These are phyloP conservation scores for Ceriops decandra DNA, from an alignment of 345 rosid species.

Conservation along the genomic window DNA sequence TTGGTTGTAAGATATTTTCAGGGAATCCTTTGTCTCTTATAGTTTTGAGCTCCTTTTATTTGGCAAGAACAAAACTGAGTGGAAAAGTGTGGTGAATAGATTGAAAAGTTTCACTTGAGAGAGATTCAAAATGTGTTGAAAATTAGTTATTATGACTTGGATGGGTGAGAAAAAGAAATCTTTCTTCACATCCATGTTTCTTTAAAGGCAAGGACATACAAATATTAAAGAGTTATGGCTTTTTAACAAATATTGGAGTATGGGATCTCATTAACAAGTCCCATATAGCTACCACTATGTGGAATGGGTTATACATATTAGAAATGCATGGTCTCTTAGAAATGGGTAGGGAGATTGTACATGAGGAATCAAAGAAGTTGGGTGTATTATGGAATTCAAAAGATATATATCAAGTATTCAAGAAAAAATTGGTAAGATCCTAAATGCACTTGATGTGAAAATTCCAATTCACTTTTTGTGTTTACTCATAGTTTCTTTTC, in stretches of 20 bases:
- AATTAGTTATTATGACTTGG: constrained; percentile 4
- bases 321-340: constrained; percentile 7
- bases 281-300: background rate
- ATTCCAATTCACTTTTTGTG: background rate
- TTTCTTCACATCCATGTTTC: constrained; percentile 7
- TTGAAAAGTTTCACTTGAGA: background rate
- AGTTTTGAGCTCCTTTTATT: background rate
- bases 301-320: background rate
- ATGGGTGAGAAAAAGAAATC: background rate
- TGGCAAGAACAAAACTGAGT: background rate
- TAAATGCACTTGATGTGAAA: background rate
- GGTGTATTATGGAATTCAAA: background rate
- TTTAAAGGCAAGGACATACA: background rate
- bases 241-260: background rate
- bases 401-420: background rate
- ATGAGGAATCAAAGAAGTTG: background rate
- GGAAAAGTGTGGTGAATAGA: background rate
- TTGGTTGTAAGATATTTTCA: background rate
- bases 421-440: constrained; percentile 6
- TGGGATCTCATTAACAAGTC: constrained; percentile 4
- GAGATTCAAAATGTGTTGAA: constrained; percentile 1
- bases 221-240: constrained; percentile 1
- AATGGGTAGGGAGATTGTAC: background rate
- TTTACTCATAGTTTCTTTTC: background rate
- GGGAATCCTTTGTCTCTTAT: constrained; percentile 10